These are phyloP conservation scores for Tolypocladium cylindrosporum DNA, from an alignment of 2,329 filamentous ascomycete species.

Conservation along the genomic window DNA sequence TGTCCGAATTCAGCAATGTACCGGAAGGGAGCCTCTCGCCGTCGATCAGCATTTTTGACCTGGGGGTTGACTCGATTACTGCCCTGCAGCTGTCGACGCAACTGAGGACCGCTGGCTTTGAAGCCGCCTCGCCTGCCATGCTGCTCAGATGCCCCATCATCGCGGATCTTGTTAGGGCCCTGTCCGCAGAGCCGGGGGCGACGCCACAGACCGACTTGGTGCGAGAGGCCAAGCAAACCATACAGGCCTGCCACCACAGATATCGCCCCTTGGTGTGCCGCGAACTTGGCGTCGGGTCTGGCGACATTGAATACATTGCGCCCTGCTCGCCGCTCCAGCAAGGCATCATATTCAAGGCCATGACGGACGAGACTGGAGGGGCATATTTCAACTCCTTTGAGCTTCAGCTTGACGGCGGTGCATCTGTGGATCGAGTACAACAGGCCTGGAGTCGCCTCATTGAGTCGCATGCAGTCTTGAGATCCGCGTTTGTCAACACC, in stretches of 20 bases:
- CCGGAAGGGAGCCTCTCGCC: slow-evolving; percentile 32
- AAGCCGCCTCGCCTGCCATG: slow-evolving; percentile 49
- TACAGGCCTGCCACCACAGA: slow-evolving; percentile 55
- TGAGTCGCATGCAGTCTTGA: slow-evolving; percentile 49
- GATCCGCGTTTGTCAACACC: slow-evolving; percentile 64
- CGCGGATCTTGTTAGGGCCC: slow-evolving; percentile 30
- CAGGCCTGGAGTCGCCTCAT: slow-evolving; percentile 49
- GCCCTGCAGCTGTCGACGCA: slow-evolving; percentile 58
- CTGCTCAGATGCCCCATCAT: slow-evolving; percentile 55
- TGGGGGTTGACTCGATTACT: slow-evolving; percentile 83
- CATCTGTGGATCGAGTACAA: slow-evolving; percentile 38
- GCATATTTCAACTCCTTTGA: slow-evolving; percentile 73
- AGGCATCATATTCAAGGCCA: slow-evolving; percentile 68
- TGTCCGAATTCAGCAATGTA: slow-evolving; percentile 43
- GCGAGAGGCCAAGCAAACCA: slow-evolving; percentile 45
- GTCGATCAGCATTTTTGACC: slow-evolving; percentile 66
- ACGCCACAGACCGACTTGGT: slow-evolving; percentile 11
- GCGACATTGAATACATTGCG: slow-evolving; percentile 59
- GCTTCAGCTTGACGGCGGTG: slow-evolving; percentile 38
- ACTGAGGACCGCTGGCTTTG: slow-evolving; percentile 54
- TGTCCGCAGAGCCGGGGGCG: slow-evolving; percentile 12
- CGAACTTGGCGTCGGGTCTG: slow-evolving; percentile 36
- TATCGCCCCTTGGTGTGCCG: slow-evolving; percentile 43
- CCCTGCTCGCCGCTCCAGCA: slow-evolving; percentile 82
- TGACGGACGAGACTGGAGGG: slow-evolving; percentile 39